These are phyloP conservation scores for Euphorbia tirucalli DNA, from an alignment of 345 rosid genomes.

Conservation along the genomic window DNA sequence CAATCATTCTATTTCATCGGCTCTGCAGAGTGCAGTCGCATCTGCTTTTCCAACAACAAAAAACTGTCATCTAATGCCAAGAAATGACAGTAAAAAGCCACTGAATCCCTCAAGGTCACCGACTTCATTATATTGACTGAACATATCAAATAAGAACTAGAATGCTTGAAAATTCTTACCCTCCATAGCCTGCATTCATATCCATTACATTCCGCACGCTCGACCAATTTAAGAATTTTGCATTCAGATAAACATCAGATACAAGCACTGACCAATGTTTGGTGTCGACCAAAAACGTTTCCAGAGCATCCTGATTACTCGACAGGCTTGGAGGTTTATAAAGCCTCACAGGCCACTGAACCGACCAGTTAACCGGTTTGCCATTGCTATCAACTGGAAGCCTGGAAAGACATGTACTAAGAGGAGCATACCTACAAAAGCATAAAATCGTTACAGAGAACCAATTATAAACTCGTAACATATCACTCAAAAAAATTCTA, in stretches of 20 bases:
- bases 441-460: too few species aligned
- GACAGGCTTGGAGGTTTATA: slow-evolving; percentile 51
- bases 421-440: slow-evolving; percentile 66
- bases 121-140: too few species aligned
- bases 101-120: too few species aligned
- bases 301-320: slow-evolving; percentile 35
- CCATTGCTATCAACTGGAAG: slow-evolving; percentile 51
- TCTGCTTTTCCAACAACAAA: too few species aligned
- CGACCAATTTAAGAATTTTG: slow-evolving; percentile 63
- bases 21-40: too few species aligned
- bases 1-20: slow-evolving; percentile 64
- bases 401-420: slow-evolving; percentile 57
- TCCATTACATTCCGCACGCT: slow-evolving; percentile 76
- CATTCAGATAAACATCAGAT: slow-evolving; percentile 60
- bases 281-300: slow-evolving; percentile 50
- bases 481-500: too few species aligned
- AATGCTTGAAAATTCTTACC: slow-evolving; percentile 43
- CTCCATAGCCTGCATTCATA: slow-evolving; percentile 94
- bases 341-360: slow-evolving; percentile 77
- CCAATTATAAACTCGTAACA: too few species aligned
- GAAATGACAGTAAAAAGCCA: too few species aligned
- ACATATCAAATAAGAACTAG: not conserved
- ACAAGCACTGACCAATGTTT: slow-evolving; percentile 68
- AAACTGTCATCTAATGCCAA: too few species aligned
- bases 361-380: slow-evolving; percentile 56